These are phyloP conservation scores for Dendrobium chrysotoxum DNA, from an alignment of 106 monocot species.

Conservation along the genomic window DNA sequence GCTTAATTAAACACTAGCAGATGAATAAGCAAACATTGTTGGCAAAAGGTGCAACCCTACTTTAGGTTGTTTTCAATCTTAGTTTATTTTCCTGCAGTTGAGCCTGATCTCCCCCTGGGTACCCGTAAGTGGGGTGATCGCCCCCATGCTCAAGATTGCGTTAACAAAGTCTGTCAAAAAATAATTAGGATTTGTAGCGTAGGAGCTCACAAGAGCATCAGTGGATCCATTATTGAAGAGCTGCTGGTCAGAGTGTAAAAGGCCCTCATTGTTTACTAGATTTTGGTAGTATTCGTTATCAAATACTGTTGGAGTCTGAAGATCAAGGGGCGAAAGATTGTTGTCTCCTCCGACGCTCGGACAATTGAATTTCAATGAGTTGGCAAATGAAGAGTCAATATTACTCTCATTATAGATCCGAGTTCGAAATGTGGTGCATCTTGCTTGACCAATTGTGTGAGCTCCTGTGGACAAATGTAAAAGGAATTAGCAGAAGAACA, in stretches of 20 bases:
- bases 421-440: conserved; percentile 28
- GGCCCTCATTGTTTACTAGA: conserved; percentile 23
- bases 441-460: conserved; percentile 49
- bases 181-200: conserved; percentile 8
- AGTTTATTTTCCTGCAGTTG: conserved; percentile 28
- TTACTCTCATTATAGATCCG: conserved; percentile 47
- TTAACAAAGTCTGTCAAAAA: conserved; percentile 23
- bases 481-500: no score
- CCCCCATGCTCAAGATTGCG: conserved; percentile 33
- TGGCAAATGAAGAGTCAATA: conserved; percentile 31
- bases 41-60: no score
- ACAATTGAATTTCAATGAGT: conserved; percentile 23
- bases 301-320: conserved; percentile 17
- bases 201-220: conserved; percentile 22
- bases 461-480: conserved; percentile 18
- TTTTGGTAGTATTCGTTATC: conserved; percentile 41
- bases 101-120: conserved; percentile 28
- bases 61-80: not conserved
- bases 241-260: conserved; percentile 45
- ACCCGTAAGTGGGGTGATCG: conserved; percentile 29
- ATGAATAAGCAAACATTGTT: no score
- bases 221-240: conserved; percentile 34
- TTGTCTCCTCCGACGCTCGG: conserved; percentile 26
- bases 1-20: no score
- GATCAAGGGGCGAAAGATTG: conserved; percentile 32